These are phyloP conservation scores for Sugiyamaella smithiae DNA, from an alignment of 805 yeast species.

Conservation along the genomic window DNA sequence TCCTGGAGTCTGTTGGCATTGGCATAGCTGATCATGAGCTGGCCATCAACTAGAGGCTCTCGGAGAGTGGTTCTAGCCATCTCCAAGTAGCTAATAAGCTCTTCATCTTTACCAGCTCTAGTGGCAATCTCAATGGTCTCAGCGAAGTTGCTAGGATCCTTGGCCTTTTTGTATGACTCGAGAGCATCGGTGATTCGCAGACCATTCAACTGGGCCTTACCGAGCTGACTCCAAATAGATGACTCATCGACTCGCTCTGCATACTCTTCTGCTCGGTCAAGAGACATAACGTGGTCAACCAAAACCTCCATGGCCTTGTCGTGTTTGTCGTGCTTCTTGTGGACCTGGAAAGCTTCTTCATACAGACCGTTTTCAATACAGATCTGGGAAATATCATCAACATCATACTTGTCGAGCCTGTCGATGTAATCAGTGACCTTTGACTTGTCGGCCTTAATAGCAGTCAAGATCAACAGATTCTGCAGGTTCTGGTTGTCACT, in stretches of 20 bases:
- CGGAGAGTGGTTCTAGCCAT: conserved; percentile 92
- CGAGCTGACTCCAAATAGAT: conserved; percentile 91
- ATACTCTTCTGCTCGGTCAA: conserved; percentile 90
- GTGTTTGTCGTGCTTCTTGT: conserved; percentile 76
- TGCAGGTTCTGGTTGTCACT: conserved; percentile 93
- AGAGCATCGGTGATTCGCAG: conserved; percentile 89
- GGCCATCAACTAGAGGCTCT: conserved; percentile 92
- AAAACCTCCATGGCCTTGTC: conserved; percentile 82
- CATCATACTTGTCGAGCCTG: conserved; percentile 85
- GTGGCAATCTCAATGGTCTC: conserved; percentile 93
- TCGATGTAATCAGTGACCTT: conserved; percentile 83
- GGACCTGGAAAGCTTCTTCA: conserved; percentile 94
- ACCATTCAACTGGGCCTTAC: conserved; percentile 94
- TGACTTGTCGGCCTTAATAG: conserved; percentile 89
- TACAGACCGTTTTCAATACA: conserved; percentile 83
- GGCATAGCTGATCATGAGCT: conserved; percentile 84
- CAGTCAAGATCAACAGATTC: conserved; percentile 88
- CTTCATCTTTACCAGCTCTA: conserved; percentile 95
- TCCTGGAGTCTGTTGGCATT: conserved; percentile 69
- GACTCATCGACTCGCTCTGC: conserved; percentile 86
- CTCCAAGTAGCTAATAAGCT: conserved; percentile 75
- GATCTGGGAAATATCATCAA: conserved; percentile 88
- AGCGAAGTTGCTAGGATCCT: conserved; percentile 84
- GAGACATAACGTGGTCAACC: conserved; percentile 88
- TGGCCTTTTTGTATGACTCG: conserved; percentile 85